Evolutionary conservation across 2,329 filamentous ascomycete species (phyloP).

Genomic region (Cladosporium oxysporum): DNA sequence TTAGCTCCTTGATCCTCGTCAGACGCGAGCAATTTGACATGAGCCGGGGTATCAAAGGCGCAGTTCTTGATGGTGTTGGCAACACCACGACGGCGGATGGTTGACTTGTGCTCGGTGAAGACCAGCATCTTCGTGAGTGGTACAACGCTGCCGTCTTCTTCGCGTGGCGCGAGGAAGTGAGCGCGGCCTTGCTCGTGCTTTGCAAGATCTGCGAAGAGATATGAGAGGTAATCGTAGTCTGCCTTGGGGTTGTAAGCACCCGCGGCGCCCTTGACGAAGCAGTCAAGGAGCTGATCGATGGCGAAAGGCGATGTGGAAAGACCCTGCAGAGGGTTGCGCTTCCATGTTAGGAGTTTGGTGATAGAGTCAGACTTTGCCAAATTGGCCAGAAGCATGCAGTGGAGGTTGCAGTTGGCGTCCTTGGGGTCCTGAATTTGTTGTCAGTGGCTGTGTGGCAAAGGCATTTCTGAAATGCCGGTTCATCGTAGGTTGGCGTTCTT

Average conservation of each 20-base stretch:
- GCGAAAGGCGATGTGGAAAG: conserved; percentile 72
- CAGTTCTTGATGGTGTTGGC: conserved; percentile 94
- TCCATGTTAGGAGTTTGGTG: conserved; percentile 67
- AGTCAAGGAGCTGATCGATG: conserved; percentile 89
- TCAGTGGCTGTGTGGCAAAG: not conserved
- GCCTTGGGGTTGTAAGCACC: conserved; percentile 81
- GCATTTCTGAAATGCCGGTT: not conserved
- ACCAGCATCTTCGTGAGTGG: conserved; percentile 90
- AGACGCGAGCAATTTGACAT: conserved; percentile 63
- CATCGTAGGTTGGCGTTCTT: conserved; percentile 48
- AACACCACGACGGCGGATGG: conserved; percentile 87
- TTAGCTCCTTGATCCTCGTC: conserved; percentile 68
- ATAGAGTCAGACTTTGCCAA: conserved; percentile 77
- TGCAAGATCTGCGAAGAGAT: conserved; percentile 89
- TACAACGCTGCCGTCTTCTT: conserved; percentile 75
- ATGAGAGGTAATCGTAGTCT: conserved; percentile 89
- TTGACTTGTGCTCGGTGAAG: conserved; percentile 86
- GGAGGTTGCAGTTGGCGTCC: conserved; percentile 79
- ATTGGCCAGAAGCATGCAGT: conserved; percentile 92
- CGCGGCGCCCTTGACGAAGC: conserved; percentile 90
- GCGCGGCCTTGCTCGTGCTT: conserved; percentile 70
- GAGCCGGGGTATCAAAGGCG: conserved; percentile 76
- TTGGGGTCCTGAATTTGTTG: conserved; percentile 57
- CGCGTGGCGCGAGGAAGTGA: conserved; percentile 57
- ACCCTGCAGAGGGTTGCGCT: conserved; percentile 67